Evolutionary conservation across 2,329 filamentous ascomycete genomes (phyloP), one percentile per base, ranked within the genome.

Genomic region (Aspergillus fumigatiaffinis): DNA sequence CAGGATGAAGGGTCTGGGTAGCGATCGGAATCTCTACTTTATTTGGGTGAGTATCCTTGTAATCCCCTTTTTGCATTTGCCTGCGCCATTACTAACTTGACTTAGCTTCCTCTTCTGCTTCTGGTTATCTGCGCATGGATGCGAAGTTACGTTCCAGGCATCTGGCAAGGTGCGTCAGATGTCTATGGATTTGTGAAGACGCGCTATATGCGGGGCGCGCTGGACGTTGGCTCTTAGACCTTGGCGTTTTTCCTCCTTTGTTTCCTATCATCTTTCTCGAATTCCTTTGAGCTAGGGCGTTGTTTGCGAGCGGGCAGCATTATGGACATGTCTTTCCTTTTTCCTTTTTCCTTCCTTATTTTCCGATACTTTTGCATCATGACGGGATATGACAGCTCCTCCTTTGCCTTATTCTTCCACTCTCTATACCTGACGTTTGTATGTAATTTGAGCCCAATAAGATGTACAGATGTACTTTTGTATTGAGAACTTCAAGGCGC

Each of bases 21-120:
- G 74, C 56, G 80, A 82, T 62, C 72, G 77, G 56, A 82, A 82
- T 60, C 70, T 82, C n/a, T 82, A 80, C 66, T 80, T 80, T 65
- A 71, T 82, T 61, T 82, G 80, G 80, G 79, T 82, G 73, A 72
- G 78, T 71, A 48, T 29, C 20, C 12, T 41, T 25, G 32, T 38
- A 3, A 38, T 52, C 48, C 9, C n/a, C 5, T 8, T 12, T 21
- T 28, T 26, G 21, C 49, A 32, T 58, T 28, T 21, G 29, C 49
- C 6, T 28, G 47, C 20, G 41, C 26, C 38, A 29, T 56, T 62
- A 59, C 67, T 73, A 58, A 71, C 57, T 26, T 10, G n/a, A 46
- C 54, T 48, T 55, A 66, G 79, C 79, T 81, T 66, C 79, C 79
- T 57, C 70, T 80, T 59, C 68, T 80, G 51, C 66, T 79, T 59